These are phyloP conservation scores for Ottelia alismoides DNA, from an alignment of 106 monocot species.

Conservation along the genomic window DNA sequence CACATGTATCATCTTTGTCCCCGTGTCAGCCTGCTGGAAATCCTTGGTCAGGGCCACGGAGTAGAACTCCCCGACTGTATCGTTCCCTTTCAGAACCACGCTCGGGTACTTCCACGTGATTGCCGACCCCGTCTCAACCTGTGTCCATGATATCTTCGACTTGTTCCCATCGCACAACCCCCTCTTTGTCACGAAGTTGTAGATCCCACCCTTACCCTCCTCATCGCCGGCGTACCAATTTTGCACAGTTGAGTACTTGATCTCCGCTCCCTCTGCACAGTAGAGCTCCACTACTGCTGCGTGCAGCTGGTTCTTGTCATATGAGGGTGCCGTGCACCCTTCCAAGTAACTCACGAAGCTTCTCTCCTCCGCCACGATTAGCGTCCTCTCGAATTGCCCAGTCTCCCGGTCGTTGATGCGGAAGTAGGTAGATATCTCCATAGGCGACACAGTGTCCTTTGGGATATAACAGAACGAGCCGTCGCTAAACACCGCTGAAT, in stretches of 20 bases:
- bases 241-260: slow-evolving; percentile 83
- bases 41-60: slow-evolving; percentile 93
- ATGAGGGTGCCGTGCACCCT: slow-evolving; percentile 77
- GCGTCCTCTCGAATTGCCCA: slow-evolving; percentile 70
- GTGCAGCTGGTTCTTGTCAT: slow-evolving; percentile 79
- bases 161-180: slow-evolving; percentile 48
- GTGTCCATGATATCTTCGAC: slow-evolving; percentile 84
- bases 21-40: slow-evolving; percentile 90
- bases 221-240: slow-evolving; percentile 86
- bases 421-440: slow-evolving; percentile 88
- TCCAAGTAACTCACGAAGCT: slow-evolving; percentile 74
- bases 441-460: slow-evolving; percentile 69
- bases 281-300: slow-evolving; percentile 77
- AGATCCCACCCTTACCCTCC: slow-evolving; percentile 74
- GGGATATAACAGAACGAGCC: slow-evolving; percentile 87
- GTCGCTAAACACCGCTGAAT: slow-evolving; percentile 76
- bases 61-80: slow-evolving; percentile 83
- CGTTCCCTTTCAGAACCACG: slow-evolving; percentile 74
- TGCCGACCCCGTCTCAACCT: too few species aligned
- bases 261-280: slow-evolving; percentile 73
- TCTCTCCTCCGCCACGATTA: slow-evolving; percentile 63
- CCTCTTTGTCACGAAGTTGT: slow-evolving; percentile 85
- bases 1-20: slow-evolving; percentile 96
- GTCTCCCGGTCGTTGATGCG: slow-evolving; percentile 73
- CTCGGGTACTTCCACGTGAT: slow-evolving; percentile 71